phyloP scores from a whole-genome alignment of 208 protist species.

The Trypanosoma melophagium region DNA sequence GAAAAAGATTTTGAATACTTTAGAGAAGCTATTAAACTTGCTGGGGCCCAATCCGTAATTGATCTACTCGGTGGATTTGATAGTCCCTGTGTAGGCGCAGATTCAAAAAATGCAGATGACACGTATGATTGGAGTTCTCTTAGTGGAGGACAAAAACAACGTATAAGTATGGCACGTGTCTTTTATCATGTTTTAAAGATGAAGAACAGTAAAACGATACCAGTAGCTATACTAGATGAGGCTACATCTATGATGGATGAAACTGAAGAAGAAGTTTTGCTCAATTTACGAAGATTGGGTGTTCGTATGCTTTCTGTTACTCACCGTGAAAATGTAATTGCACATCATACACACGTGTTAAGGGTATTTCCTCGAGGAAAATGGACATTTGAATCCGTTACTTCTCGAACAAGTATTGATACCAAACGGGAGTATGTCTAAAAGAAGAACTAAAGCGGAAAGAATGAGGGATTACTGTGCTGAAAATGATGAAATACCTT shows the following conservation, averaged over 20 bases:
- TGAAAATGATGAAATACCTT: too few species aligned
- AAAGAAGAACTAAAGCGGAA: too few species aligned
- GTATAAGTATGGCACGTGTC: constrained; percentile 81
- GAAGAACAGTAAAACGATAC: constrained; percentile 51
- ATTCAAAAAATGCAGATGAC: constrained; percentile 44
- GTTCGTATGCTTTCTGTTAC: constrained; percentile 84
- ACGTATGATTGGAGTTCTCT: constrained; percentile 82
- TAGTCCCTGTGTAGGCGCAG: constrained; percentile 63
- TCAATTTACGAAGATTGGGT: constrained; percentile 67
- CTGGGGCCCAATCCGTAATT: constrained; percentile 74
- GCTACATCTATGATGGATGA: constrained; percentile 90
- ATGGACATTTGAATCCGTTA: constrained; percentile 58
- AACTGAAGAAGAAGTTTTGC: constrained; percentile 80
- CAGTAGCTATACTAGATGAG: constrained; percentile 82
- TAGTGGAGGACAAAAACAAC: constrained; percentile 88
- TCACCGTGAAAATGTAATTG: constrained; percentile 78
- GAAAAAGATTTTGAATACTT: constrained; percentile 36
- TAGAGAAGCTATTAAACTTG: constrained; percentile 59
- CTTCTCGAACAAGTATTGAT: constrained; percentile 10
- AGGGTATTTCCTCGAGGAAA: constrained; percentile 43
- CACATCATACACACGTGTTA: constrained; percentile 76
- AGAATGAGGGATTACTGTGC: too few species aligned
- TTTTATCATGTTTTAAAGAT: constrained; percentile 81
- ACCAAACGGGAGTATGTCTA: too few species aligned
- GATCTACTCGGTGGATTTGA: constrained; percentile 69